phyloP scores from a whole-genome alignment of 163 green algal species.

The Volvox carteri region DNA sequence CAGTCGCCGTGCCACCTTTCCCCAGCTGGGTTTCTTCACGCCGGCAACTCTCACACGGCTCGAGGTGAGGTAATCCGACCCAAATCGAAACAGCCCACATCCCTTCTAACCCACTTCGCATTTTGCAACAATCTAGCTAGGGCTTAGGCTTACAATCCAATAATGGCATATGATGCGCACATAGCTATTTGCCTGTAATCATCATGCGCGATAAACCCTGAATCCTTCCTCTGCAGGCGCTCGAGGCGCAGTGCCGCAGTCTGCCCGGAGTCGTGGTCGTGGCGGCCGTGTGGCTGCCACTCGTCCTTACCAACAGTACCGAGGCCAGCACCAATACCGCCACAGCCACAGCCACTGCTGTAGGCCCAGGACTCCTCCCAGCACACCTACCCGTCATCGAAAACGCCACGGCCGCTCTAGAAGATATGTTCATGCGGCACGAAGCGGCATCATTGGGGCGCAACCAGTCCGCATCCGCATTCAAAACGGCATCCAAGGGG shows the following conservation, averaged over 20 bases:
- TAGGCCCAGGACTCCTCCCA: neutral
- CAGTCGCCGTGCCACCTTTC: neutral
- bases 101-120: too few species aligned
- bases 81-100: too few species aligned
- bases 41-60: neutral
- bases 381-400: neutral
- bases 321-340: neutral
- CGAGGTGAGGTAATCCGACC: too few species aligned
- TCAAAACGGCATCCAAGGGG: too few species aligned
- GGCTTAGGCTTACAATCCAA: too few species aligned
- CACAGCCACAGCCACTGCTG: neutral
- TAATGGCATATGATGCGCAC: too few species aligned
- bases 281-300: neutral
- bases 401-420: neutral
- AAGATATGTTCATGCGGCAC: neutral
- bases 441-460: neutral
- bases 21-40: neutral
- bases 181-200: too few species aligned
- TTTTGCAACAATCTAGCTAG: too few species aligned
- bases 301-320: neutral
- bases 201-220: too few species aligned
- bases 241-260: neutral
- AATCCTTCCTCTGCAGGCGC: too few species aligned
- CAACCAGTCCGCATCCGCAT: too few species aligned
- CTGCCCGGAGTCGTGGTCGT: neutral